These are phyloP conservation scores for Arctostaphylos glauca DNA, from an alignment of 148 eudicot genomes.

Conservation along the genomic window DNA sequence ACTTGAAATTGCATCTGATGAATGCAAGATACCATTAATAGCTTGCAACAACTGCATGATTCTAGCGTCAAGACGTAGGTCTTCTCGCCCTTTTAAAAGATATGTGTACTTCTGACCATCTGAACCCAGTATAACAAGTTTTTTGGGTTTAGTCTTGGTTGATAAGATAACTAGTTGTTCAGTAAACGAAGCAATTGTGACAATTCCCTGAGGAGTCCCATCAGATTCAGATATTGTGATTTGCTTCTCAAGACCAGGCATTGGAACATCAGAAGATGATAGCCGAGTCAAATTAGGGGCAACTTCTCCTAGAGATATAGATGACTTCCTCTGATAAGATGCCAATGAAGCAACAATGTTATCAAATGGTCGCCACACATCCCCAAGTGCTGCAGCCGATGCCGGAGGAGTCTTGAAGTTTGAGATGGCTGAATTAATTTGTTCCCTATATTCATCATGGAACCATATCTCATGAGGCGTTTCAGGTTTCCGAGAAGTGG, in stretches of 20 bases:
- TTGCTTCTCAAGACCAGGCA: conserved; percentile 99
- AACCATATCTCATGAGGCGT: conserved; percentile 98
- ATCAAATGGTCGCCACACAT: conserved; percentile 95
- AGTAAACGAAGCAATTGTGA: conserved; percentile 85
- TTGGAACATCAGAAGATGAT: conserved; percentile 87
- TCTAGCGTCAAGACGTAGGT: conserved; percentile 98
- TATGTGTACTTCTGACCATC: conserved; percentile 91
- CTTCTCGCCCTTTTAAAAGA: conserved; percentile 97
- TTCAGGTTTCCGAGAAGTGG: conserved; percentile 79
- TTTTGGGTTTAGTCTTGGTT: conserved; percentile 96
- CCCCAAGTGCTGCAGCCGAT: conserved; percentile 74
- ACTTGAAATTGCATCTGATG: conserved; percentile 55
- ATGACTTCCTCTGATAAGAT: conserved; percentile 87
- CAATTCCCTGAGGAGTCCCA: conserved; percentile 54
- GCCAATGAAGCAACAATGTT: conserved; percentile 81
- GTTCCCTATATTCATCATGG: conserved; percentile 72
- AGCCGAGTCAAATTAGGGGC: conserved; percentile 82
- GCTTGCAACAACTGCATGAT: conserved; percentile 97
- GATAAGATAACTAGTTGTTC: conserved; percentile 74
- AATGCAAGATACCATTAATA: conserved; percentile 70
- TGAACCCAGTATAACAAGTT: conserved; percentile 84
- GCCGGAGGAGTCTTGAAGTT: conserved; percentile 75
- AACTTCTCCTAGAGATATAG: conserved; percentile 75
- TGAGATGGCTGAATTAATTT: conserved; percentile 60
- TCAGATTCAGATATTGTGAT: conserved; percentile 60